phyloP scores from a whole-genome alignment of 2,329 filamentous ascomycete genomes.

The Rhexocercosporidium sp. region DNA sequence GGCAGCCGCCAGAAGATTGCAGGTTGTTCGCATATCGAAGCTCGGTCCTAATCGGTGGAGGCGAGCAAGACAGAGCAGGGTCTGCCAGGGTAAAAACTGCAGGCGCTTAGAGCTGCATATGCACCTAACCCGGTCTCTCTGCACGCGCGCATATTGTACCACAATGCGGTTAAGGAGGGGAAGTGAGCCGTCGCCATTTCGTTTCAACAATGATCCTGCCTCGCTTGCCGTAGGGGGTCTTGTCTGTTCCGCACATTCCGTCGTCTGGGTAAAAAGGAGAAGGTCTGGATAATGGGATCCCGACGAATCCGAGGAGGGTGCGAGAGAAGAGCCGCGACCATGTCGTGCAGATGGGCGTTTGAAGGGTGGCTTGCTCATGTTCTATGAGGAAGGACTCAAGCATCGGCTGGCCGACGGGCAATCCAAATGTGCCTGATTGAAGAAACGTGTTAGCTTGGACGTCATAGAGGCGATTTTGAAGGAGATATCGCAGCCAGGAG shows the following conservation, averaged over 20 bases:
- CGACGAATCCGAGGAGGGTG: background rate
- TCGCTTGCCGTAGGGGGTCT: background rate
- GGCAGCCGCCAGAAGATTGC: constrained; percentile 3
- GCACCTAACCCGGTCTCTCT: constrained; percentile 1
- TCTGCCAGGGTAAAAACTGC: constrained; percentile 1
- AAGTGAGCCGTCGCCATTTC: constrained; percentile 3
- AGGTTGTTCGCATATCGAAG: constrained; percentile 2
- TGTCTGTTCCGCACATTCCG: constrained; percentile 11
- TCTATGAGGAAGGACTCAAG: constrained; percentile 19
- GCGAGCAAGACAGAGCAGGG: background rate
- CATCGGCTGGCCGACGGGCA: constrained; percentile 35
- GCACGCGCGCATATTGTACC: constrained; percentile 22
- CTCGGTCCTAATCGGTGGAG: background rate
- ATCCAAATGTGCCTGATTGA: constrained; percentile 41
- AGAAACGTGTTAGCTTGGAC: constrained; percentile 13
- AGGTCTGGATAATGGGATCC: background rate
- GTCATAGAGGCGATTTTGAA: constrained; percentile 15
- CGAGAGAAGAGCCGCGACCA: constrained; percentile 15
- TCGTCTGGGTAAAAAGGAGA: constrained; percentile 16
- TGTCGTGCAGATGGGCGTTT: constrained; percentile 24
- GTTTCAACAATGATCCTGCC: background rate
- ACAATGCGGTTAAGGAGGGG: constrained; percentile 7
- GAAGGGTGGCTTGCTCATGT: constrained; percentile 14
- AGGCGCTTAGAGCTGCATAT: constrained; percentile 30
- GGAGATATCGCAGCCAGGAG: constrained; percentile 2